Base-by-base conservation (phyloP, 2,329 filamentous ascomycete species). In the Diaporthe capsici region DNA sequence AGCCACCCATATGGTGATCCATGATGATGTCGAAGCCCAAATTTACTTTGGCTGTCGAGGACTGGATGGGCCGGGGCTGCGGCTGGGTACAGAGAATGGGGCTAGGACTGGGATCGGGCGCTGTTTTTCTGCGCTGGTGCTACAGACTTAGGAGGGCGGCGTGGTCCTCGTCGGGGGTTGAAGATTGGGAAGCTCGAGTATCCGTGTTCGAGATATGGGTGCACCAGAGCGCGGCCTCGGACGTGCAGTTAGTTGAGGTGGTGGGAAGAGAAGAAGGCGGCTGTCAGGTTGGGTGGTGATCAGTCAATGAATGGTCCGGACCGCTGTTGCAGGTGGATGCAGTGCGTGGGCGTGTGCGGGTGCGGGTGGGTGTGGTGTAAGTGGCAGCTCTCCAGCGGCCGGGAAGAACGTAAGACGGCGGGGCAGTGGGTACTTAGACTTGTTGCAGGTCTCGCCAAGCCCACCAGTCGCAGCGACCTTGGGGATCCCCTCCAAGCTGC, bases 1-100 rank as follows among this genome's bases (percentile, higher is more conserved):
- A 92, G 81, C 85, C 85, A 75, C 84, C 82, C 81, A 91, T 87
- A 77, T 87, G 88, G 77, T 87, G 88, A 79, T 91, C 87, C 88
- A 89, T 89, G 70, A 77, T 79, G 78, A 51, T 13, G 60, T 61
- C 55, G 44, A 22, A 2, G 55, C 70, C 71, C 31, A 3, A n/a
- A 13, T 25, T 63, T 53, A n/a, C 12, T 37, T 25, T 53, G 22
- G 25, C 31, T 68, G 3, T 1, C 25, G 44, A 31, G 25, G 39
- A 63, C 57, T 44, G n/a, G 37, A 44, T 28, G 60, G 60, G n/a
- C 39, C n/a, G 37, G n/a, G 37, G 12, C 37, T 60, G 34, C 12
- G 57, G 34, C 57, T 39, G 20, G 20, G 20, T 17, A 34, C 13
- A 15, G 22, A 34, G 44, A 49, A 17, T 22, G 57, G 57, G 57